Conservation (phyloP, 1,139 yeast species). For the Candida sp. region DNA sequence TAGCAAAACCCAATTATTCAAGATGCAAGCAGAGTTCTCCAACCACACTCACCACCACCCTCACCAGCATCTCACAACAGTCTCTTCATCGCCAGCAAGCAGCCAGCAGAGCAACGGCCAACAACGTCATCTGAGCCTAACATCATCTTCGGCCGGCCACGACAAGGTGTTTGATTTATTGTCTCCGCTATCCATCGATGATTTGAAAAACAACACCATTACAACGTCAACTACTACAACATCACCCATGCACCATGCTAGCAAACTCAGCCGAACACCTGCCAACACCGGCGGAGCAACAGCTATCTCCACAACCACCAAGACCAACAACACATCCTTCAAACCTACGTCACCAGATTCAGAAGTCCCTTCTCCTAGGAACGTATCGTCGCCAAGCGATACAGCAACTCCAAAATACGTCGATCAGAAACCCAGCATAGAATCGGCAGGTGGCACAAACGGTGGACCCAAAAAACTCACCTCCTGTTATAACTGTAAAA, state of each 20-base stretch:
- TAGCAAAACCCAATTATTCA: constrained; percentile 23
- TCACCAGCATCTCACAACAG: constrained; percentile 1
- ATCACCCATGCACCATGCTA: neutral
- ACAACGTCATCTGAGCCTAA: neutral
- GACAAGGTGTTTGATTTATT: constrained; percentile 36
- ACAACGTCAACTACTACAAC: constrained; percentile 8
- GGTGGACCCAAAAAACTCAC: constrained; percentile 7
- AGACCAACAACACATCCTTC: neutral
- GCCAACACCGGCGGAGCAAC: constrained; percentile 14
- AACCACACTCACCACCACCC: constrained; percentile 1
- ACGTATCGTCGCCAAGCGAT: neutral
- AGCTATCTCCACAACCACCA: constrained; percentile 17
- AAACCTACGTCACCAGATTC: constrained; percentile 12
- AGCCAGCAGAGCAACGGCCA: neutral
- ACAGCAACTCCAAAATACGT: neutral
- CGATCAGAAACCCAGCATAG: neutral
- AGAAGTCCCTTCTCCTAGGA: constrained; percentile 10
- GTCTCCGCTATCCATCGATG: constrained; percentile 47
- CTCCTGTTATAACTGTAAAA: constrained; percentile 48
- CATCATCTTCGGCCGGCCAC: constrained; percentile 5
- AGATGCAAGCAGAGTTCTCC: constrained; percentile 2
- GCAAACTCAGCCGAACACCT: neutral
- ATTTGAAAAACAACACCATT: constrained; percentile 24
- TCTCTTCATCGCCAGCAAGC: neutral
- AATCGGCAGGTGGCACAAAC: neutral